Evolutionary conservation across 768 basidiomycete genomes (phyloP).

Genomic region (Russula sp.): DNA sequence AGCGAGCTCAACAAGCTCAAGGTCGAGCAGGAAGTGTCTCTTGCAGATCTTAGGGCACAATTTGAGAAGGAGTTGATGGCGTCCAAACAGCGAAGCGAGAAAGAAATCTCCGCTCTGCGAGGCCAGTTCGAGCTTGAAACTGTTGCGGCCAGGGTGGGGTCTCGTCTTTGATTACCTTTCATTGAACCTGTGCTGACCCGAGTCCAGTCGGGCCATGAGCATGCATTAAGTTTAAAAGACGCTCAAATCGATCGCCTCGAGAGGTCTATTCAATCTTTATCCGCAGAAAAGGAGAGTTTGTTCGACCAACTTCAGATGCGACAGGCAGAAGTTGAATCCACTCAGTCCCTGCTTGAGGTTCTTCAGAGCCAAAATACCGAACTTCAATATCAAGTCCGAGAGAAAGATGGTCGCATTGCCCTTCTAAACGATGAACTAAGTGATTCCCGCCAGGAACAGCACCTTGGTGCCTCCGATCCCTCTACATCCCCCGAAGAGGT

Average conservation of each 20-base stretch:
- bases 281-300: slow-evolving; percentile 65
- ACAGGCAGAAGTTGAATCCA: slow-evolving; percentile 86
- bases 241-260: slow-evolving; percentile 66
- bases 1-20: slow-evolving; percentile 57
- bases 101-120: slow-evolving; percentile 55
- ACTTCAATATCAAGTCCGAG: slow-evolving; percentile 78
- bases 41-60: slow-evolving; percentile 52
- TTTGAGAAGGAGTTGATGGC: slow-evolving; percentile 63
- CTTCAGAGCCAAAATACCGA: slow-evolving; percentile 77
- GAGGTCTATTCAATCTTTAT: slow-evolving; percentile 56
- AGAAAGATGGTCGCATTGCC: slow-evolving; percentile 62
- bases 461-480: slow-evolving; percentile 36
- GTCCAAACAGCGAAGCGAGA: slow-evolving; percentile 63
- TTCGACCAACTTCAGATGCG: slow-evolving; percentile 85
- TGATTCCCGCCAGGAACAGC: slow-evolving; percentile 56
- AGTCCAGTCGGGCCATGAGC: slow-evolving; percentile 54
- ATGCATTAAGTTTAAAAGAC: slow-evolving; percentile 55
- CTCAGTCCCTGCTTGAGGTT: slow-evolving; percentile 64
- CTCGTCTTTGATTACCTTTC: not conserved
- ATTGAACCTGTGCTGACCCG: slow-evolving; percentile 10
- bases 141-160: slow-evolving; percentile 62
- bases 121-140: slow-evolving; percentile 75
- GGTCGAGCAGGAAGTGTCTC: slow-evolving; percentile 54
- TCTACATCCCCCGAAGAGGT: slow-evolving; percentile 55
- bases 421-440: slow-evolving; percentile 65